Conservation (phyloP, 352 stramenopile genomes). For the Peronosclerospora sorghi region DNA sequence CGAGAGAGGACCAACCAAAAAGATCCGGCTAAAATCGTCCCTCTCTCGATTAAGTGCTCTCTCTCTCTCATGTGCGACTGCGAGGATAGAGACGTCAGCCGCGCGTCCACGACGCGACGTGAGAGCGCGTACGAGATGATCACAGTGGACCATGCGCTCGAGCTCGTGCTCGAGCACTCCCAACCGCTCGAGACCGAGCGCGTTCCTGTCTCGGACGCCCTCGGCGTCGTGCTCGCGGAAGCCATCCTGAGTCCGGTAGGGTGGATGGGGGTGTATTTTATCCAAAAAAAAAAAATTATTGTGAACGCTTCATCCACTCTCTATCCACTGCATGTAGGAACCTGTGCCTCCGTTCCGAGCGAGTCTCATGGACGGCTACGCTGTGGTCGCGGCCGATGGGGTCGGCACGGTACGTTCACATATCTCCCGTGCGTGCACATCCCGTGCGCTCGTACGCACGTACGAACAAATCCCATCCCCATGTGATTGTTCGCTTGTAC, state of each 20-base stretch:
- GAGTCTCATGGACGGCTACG: slow-evolving; percentile 98
- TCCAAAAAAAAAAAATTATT: no score
- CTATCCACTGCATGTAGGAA: no score
- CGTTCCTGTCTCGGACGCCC: slow-evolving; percentile 25
- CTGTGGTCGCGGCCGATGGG: slow-evolving; percentile 80
- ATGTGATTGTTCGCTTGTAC: no score
- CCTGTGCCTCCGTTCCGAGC: slow-evolving; percentile 92
- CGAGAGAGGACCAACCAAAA: no score
- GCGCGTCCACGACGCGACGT: slow-evolving; percentile 34
- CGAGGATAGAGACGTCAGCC: slow-evolving; percentile 34
- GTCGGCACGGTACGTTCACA: slow-evolving; percentile 35
- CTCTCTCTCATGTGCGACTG: slow-evolving; percentile 26
- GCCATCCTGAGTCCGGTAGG: slow-evolving; percentile 31
- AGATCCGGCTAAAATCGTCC: no score
- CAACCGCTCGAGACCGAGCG: slow-evolving; percentile 25
- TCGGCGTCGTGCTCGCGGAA: slow-evolving; percentile 44
- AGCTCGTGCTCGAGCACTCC: slow-evolving; percentile 35
- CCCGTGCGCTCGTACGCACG: no score
- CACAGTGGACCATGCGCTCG: slow-evolving; percentile 40
- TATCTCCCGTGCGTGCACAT: no score
- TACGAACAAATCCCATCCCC: no score
- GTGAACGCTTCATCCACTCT: no score
- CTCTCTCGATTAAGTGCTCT: neutral
- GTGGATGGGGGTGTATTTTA: no score
- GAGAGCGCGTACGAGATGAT: slow-evolving; percentile 77